phyloP scores from a whole-genome alignment of 2,329 filamentous ascomycete species.

The Fusarium chuoi region DNA sequence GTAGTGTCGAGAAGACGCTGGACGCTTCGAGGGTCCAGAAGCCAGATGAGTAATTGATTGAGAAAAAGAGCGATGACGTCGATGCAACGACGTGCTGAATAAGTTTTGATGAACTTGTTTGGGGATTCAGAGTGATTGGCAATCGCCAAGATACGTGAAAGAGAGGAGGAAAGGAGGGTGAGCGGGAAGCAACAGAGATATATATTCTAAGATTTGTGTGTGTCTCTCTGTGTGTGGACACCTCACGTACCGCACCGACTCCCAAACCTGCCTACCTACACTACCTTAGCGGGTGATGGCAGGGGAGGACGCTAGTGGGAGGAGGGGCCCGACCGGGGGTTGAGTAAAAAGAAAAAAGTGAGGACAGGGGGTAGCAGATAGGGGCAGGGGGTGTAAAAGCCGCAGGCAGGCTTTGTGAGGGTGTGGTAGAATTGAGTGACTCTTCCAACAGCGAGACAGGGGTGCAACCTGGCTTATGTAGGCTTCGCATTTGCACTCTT shows the following conservation, averaged over 20 bases:
- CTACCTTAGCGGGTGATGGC: slow-evolving; percentile 25
- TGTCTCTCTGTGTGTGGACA: slow-evolving; percentile 28
- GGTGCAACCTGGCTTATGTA: slow-evolving; percentile 26
- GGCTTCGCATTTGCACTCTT: slow-evolving; percentile 32
- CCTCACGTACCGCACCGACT: slow-evolving; percentile 25
- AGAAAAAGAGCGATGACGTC: slow-evolving; percentile 45
- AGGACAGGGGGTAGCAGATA: slow-evolving; percentile 15
- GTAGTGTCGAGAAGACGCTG: slow-evolving; percentile 45
- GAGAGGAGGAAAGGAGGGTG: slow-evolving; percentile 42
- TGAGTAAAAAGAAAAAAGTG: slow-evolving; percentile 27
- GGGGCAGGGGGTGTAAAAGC: slow-evolving; percentile 27
- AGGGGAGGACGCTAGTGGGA: slow-evolving; percentile 30
- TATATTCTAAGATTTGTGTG: slow-evolving; percentile 48
- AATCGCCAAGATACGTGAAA: slow-evolving; percentile 51
- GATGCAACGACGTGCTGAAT: slow-evolving; percentile 40
- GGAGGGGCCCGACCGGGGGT: slow-evolving; percentile 41
- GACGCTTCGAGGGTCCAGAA: slow-evolving; percentile 43
- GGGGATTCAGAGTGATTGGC: slow-evolving; percentile 49
- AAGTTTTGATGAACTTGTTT: slow-evolving; percentile 26
- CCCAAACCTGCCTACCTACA: slow-evolving; percentile 40
- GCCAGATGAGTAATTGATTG: slow-evolving; percentile 9
- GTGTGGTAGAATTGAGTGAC: slow-evolving; percentile 17
- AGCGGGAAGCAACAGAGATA: slow-evolving; percentile 47
- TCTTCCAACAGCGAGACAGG: slow-evolving; percentile 14
- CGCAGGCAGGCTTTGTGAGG: slow-evolving; percentile 9